These are phyloP conservation scores for Claviceps lovelessii DNA, from an alignment of 2,329 filamentous ascomycete genomes.

Conservation along the genomic window DNA sequence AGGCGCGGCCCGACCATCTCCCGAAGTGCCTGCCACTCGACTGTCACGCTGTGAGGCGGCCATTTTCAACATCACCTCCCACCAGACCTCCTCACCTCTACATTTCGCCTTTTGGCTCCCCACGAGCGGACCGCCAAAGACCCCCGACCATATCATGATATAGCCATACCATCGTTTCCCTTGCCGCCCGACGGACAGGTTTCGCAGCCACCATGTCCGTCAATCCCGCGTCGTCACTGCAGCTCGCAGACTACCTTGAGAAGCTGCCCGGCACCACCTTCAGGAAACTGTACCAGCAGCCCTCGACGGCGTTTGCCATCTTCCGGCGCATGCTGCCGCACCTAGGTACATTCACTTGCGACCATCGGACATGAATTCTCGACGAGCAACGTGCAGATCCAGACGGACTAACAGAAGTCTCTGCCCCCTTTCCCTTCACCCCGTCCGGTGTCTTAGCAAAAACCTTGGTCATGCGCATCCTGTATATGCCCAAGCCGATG, in stretches of 20 bases:
- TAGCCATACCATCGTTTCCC: neutral
- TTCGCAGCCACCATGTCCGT: conserved; percentile 29
- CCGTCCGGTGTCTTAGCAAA: conserved; percentile 46
- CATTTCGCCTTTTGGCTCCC: neutral
- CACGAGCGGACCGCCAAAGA: neutral
- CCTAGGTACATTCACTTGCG: conserved; percentile 43
- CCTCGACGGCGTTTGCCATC: conserved; percentile 85
- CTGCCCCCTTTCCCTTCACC: neutral
- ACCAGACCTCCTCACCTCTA: neutral
- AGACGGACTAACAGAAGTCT: neutral
- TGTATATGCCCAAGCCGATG: conserved; percentile 77
- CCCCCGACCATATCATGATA: conserved; percentile 6
- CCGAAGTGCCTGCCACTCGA: neutral
- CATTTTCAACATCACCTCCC: neutral
- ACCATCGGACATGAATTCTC: neutral
- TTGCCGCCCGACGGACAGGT: conserved; percentile 13
- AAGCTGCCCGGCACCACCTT: conserved; percentile 81
- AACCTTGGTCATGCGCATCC: conserved; percentile 85
- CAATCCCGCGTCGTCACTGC: conserved; percentile 34
- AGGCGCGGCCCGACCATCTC: neutral
- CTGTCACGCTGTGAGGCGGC: neutral
- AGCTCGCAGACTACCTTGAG: conserved; percentile 82
- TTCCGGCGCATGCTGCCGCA: conserved; percentile 95
- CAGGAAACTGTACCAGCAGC: conserved; percentile 84
- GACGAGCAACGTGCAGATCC: neutral